A percentile compares a stretch with the other conserved stretches of the same genome.
These are phyloP conservation scores for Lasiosphaeria ovina DNA, from an alignment of 495 filamentous ascomycete species.

Conservation along the genomic window DNA sequence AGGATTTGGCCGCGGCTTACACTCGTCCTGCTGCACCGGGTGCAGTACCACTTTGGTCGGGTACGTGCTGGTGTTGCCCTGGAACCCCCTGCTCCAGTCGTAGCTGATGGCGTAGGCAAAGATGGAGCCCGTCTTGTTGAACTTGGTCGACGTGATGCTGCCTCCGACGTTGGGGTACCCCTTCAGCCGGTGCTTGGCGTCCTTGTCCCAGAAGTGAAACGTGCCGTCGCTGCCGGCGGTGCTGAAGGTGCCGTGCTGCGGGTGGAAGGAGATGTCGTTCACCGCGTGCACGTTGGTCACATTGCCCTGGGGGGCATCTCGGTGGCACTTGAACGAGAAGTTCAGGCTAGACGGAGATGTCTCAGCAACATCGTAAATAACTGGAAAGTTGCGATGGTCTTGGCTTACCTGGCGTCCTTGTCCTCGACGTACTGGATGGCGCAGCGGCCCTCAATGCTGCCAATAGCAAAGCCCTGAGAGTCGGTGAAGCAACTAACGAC, in stretches of 20 bases:
- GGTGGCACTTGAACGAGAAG: constrained; percentile 97
- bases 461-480: constrained; percentile 81
- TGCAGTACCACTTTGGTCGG: constrained; percentile 92
- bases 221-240: constrained; percentile 90
- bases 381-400: background rate
- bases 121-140: constrained; percentile 77
- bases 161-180: constrained; percentile 86
- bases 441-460: constrained; percentile 87
- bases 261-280: constrained; percentile 93
- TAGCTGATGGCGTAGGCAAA: constrained; percentile 94
- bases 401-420: constrained; percentile 65
- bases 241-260: constrained; percentile 80
- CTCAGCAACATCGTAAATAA: constrained; percentile 4
- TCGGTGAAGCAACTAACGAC: constrained; percentile 90
- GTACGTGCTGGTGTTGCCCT: constrained; percentile 64
- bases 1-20: constrained; percentile 39
- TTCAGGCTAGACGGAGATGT: constrained; percentile 54
- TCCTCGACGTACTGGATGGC: constrained; percentile 92
- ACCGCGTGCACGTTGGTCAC: constrained; percentile 83
- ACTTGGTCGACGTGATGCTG: constrained; percentile 76
- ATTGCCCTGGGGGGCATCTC: constrained; percentile 60
- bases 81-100: constrained; percentile 94
- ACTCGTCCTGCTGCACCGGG: constrained; percentile 73
- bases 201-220: constrained; percentile 95
- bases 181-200: constrained; percentile 86